phyloP scores from a whole-genome alignment of 257 asterid genomes.

The Solanum piurae region DNA sequence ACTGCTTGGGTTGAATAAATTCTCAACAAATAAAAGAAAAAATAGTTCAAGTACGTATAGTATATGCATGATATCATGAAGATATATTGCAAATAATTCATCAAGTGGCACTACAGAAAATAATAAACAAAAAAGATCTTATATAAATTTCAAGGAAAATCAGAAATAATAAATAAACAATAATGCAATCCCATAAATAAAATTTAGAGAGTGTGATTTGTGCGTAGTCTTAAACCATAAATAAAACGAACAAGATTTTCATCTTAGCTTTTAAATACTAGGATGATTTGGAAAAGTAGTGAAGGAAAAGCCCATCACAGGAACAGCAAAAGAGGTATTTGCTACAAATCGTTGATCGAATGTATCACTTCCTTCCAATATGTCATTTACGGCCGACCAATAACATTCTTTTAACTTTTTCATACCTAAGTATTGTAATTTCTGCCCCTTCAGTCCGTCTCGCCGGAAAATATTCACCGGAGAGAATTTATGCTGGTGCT shows the following conservation, averaged over 20 bases:
- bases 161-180: background rate
- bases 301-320: slow-evolving; percentile 53
- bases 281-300: slow-evolving; percentile 5
- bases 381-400: slow-evolving; percentile 19
- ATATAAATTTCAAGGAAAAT: too few species aligned
- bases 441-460: slow-evolving; percentile 30
- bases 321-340: slow-evolving; percentile 45
- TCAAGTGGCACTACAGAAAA: background rate
- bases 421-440: slow-evolving; percentile 21
- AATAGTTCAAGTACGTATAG: background rate
- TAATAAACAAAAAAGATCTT: background rate
- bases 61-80: background rate
- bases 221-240: too few species aligned
- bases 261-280: background rate
- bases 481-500: slow-evolving; percentile 28
- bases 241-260: background rate
- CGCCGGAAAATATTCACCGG: slow-evolving; percentile 28
- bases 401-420: slow-evolving; percentile 39
- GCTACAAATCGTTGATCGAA: too few species aligned
- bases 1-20: too few species aligned
- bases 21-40: too few species aligned
- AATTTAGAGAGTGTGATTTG: too few species aligned
- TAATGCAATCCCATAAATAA: too few species aligned
- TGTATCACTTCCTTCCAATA: slow-evolving; percentile 5
- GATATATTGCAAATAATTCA: background rate